Conservation (phyloP, 192 early-diverging fungal species). For the Phlyctochytrium bullatum region DNA sequence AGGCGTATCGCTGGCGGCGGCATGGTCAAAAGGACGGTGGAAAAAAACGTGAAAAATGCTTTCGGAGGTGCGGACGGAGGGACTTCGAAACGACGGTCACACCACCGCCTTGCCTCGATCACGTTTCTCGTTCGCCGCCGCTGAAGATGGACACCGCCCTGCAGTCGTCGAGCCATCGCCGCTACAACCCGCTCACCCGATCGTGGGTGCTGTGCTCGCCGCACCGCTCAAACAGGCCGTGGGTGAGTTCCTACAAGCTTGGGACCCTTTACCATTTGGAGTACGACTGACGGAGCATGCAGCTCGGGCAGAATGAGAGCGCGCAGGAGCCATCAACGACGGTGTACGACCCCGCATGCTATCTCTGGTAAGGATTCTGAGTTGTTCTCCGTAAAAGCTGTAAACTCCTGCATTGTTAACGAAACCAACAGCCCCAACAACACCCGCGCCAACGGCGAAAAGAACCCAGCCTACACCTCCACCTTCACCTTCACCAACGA, state of each 20-base stretch:
- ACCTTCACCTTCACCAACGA: slow-evolving; percentile 92
- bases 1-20: background rate
- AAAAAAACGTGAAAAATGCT: background rate
- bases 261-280: background rate
- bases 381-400: background rate
- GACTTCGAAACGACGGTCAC: background rate
- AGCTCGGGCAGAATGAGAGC: slow-evolving; percentile 55
- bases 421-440: slow-evolving; percentile 76
- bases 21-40: background rate
- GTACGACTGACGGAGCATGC: background rate
- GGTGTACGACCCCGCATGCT: slow-evolving; percentile 78
- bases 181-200: slow-evolving; percentile 88
- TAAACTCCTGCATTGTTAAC: background rate
- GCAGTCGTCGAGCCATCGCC: slow-evolving; percentile 51
- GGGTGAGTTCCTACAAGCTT: slow-evolving; percentile 68
- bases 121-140: background rate
- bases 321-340: slow-evolving; percentile 40
- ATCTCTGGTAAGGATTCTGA: slow-evolving; percentile 41
- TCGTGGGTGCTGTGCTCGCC: slow-evolving; percentile 97
- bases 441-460: slow-evolving; percentile 63
- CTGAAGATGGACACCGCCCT: background rate
- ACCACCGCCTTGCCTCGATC: background rate
- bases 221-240: slow-evolving; percentile 90
- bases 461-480: slow-evolving; percentile 74
- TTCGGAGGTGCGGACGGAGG: background rate